Percentiles rank a stretch among this genome's conserved stretches.
Conservation (phyloP, 805 yeast genomes). For the Pachysolen tannophilus region DNA sequence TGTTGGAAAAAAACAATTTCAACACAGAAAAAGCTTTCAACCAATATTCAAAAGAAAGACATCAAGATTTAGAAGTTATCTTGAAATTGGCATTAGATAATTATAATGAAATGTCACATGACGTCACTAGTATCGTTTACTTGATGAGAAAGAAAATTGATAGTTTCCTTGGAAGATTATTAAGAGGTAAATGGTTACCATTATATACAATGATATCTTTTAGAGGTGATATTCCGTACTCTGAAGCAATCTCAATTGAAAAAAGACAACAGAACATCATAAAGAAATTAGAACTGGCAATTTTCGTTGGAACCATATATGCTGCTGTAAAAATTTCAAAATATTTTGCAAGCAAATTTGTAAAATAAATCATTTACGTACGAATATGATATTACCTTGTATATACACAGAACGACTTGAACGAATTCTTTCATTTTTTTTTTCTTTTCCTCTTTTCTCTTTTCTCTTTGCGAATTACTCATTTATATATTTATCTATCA, state of each 20-base stretch:
- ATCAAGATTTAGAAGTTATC: conserved; percentile 66
- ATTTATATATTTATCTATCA: too few species aligned
- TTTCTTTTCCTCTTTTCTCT: too few species aligned
- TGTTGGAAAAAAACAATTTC: conserved; percentile 28
- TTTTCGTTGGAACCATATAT: background rate
- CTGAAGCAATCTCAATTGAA: conserved; percentile 52
- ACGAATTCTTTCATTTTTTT: too few species aligned
- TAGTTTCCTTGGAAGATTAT: conserved; percentile 45
- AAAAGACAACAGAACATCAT: conserved; percentile 48
- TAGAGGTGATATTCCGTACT: conserved; percentile 72
- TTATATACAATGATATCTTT: conserved; percentile 90
- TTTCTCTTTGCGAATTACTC: too few species aligned
- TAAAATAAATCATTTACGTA: too few species aligned
- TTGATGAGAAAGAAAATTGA: conserved; percentile 64
- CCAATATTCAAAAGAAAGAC: conserved; percentile 46
- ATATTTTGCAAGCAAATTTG: background rate
- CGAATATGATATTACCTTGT: too few species aligned
- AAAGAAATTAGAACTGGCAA: conserved; percentile 8
- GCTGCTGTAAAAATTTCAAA: conserved; percentile 1
- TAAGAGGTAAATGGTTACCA: conserved; percentile 71
- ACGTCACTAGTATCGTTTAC: conserved; percentile 57
- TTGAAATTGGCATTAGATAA: conserved; percentile 72
- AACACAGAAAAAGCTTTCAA: conserved; percentile 43
- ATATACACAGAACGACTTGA: too few species aligned
- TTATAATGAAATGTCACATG: conserved; percentile 80